Conservation (phyloP, 805 yeast genomes). For the Nakazawaea ernobii region DNA sequence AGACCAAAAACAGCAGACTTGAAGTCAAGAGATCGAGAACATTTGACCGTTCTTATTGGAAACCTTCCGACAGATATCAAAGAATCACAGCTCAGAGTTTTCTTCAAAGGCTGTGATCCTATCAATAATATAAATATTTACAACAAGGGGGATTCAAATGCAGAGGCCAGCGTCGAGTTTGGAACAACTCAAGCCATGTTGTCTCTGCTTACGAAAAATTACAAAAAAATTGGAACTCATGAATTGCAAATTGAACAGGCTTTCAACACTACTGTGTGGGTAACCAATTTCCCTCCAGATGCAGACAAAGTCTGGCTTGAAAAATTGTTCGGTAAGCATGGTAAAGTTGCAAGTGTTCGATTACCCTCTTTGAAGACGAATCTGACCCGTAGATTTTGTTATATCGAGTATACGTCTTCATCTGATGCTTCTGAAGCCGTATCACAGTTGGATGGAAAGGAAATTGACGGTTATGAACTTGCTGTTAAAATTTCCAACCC, state of each 20-base stretch:
- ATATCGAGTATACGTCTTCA: slow-evolving; percentile 47
- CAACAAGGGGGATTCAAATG: slow-evolving; percentile 10
- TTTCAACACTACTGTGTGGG: slow-evolving; percentile 55
- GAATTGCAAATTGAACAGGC: slow-evolving; percentile 42
- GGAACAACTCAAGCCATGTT: slow-evolving; percentile 38
- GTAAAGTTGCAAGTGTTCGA: slow-evolving; percentile 44
- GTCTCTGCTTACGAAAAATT: slow-evolving; percentile 56
- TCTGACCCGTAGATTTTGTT: slow-evolving; percentile 64
- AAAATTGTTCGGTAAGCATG: slow-evolving; percentile 33
- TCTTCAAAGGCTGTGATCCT: slow-evolving; percentile 59
- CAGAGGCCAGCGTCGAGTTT: slow-evolving; percentile 58
- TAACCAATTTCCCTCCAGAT: slow-evolving; percentile 66
- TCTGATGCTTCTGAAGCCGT: slow-evolving; percentile 43
- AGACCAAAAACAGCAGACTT: slow-evolving; percentile 11
- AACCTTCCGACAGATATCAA: slow-evolving; percentile 36
- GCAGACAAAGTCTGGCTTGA: slow-evolving; percentile 33
- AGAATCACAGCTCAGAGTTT: slow-evolving; percentile 31
- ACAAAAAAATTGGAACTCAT: slow-evolving; percentile 36
- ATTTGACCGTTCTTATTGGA: slow-evolving; percentile 47
- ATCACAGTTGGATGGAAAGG: slow-evolving; percentile 31
- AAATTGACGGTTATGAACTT: slow-evolving; percentile 33
- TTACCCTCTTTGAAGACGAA: slow-evolving; percentile 58
- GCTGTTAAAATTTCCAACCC: slow-evolving; percentile 64
- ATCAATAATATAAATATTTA: slow-evolving; percentile 31
- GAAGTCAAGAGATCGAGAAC: slow-evolving; percentile 50